Evolutionary conservation across 495 filamentous ascomycete species (phyloP), one percentile per base, ranked within the genome.

Genomic region (Chaetomidium leptoderma): DNA sequence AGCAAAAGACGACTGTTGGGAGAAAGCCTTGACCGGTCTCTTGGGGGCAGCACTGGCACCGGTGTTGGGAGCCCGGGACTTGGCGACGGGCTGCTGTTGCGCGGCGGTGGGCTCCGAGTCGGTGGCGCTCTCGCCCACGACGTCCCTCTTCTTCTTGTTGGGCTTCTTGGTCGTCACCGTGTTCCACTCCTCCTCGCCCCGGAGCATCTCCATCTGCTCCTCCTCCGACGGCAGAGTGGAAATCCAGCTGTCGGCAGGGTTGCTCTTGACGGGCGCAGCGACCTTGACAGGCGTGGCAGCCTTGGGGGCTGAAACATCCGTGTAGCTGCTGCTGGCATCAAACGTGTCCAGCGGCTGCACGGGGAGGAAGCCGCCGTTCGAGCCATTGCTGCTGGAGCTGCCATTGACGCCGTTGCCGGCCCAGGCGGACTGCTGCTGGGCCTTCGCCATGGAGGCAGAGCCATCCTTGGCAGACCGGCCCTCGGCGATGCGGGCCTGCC

Each of bases 81-180:
- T 72, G 14, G 64, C 53, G 32, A 49, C 55, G 40, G 62, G 37
- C 57, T 60, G 49, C 36, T 46, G 23, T 49, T 57, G 53, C 6
- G 56, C 50, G 8, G 51, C 52, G n/a, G 56, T 36, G 4, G 64
- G 47, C 52, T 70, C 66, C 24, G 61, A 58, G 54, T 70, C 69
- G 45, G 52, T 45, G 19, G 57, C 54, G 51, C 59, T 68, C 45
- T 74, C 62, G 2, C 68, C 44, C 21, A 58, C 55, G 29, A 70
- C 68, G 57, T 70, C 69, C 72, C 73, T 80, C 72, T 77, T 78
- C 47, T 68, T 66, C 69, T 72, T 74, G 43, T 30, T 55, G 0
- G 66, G 36, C 69, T 92, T 92, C 72, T 92, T 92, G 59, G 83
- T 88, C 48, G 81, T 78, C 48, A 92, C 88, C 21, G 87, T 90